These are phyloP conservation scores for Agrocybe chaxingu DNA, from an alignment of 768 basidiomycete genomes.

Conservation along the genomic window DNA sequence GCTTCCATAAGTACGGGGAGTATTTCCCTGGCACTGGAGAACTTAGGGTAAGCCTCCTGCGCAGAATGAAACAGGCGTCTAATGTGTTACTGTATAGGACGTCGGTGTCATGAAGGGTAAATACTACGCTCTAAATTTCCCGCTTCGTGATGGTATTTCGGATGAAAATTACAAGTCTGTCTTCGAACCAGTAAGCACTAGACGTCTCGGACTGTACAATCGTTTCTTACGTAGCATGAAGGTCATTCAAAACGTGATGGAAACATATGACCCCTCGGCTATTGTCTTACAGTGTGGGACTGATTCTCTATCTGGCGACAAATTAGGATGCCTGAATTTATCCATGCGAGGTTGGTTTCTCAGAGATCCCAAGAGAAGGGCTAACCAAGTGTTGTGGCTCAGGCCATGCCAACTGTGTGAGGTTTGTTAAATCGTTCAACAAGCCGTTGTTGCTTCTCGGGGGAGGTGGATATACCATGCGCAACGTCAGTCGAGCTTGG, in stretches of 20 bases:
- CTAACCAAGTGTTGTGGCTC: constrained; percentile 1
- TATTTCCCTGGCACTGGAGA: constrained; percentile 99
- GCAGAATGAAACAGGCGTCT: background rate
- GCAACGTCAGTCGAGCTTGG: constrained; percentile 96
- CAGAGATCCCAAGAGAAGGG: background rate
- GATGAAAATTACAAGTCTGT: constrained; percentile 94
- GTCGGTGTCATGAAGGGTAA: constrained; percentile 93
- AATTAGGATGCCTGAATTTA: constrained; percentile 91
- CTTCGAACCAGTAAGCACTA: constrained; percentile 80
- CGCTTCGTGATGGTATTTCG: constrained; percentile 89
- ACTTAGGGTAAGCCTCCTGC: constrained; percentile 53
- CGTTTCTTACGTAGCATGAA: constrained; percentile 22
- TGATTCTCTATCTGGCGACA: constrained; percentile 95
- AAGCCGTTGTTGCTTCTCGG: constrained; percentile 92
- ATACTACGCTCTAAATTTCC: constrained; percentile 92
- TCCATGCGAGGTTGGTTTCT: constrained; percentile 78
- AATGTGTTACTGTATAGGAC: constrained; percentile 50
- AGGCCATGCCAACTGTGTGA: constrained; percentile 97
- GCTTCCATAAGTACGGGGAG: constrained; percentile 98
- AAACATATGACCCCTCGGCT: constrained; percentile 89
- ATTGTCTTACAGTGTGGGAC: constrained; percentile 97
- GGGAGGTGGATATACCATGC: constrained; percentile 98
- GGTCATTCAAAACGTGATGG: constrained; percentile 94
- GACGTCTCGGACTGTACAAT: background rate
- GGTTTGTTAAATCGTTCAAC: constrained; percentile 95